Base-by-base conservation (phyloP, 2,329 filamentous ascomycete genomes). In the Fusarium beomiforme region DNA sequence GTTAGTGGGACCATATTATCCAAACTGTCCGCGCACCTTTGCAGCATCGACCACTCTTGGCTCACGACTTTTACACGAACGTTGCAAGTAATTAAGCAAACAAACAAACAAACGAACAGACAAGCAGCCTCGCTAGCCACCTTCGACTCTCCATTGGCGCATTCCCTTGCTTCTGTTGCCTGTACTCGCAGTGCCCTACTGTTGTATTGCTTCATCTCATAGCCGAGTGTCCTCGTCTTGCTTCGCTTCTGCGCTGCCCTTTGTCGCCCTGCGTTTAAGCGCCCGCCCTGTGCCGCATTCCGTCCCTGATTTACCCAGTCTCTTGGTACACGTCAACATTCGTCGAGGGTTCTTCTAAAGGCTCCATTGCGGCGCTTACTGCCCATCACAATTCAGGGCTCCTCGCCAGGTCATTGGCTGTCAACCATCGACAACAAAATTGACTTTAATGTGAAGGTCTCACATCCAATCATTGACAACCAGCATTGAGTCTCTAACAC, bases 351-450 rank as follows among this genome's bases (percentile, higher is more conserved):
- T 59, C 34, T 23, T 44, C 59, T 34, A 47, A 47, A 44, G 51
- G 64, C 53, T 58, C 59, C 62, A 50, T 75, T 51, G 14, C 55
- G 70, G 75, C 75, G 75, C 75, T 77, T 77, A 75, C 60, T 46
- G 56, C 47, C 34, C 51, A 56, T 65, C 58, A 50, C 49, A 55
- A 56, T 42, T 46, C 37, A 47, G 64, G 58, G 62, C 39, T 71
- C 43, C 43, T 64, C 41, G 54, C 39, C 13, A 42, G 36, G 39
- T 58, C 37, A 76, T 76, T 76, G 74, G 74, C 44, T 62, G 49
- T 41, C 47, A 44, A 26, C 42, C 24, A 50, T 43, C 43, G 60
- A 46, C 29, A 63, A 39, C 37, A 34, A 66, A 70, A 63, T 66
- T 71, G 63, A 47, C 46, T 56, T 64, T 65, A 73, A 69, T 68